Percentiles rank a stretch among this genome's conserved stretches.
phyloP scores from a whole-genome alignment of 192 early-diverging fungal genomes.

The Phycomyces nitens region DNA sequence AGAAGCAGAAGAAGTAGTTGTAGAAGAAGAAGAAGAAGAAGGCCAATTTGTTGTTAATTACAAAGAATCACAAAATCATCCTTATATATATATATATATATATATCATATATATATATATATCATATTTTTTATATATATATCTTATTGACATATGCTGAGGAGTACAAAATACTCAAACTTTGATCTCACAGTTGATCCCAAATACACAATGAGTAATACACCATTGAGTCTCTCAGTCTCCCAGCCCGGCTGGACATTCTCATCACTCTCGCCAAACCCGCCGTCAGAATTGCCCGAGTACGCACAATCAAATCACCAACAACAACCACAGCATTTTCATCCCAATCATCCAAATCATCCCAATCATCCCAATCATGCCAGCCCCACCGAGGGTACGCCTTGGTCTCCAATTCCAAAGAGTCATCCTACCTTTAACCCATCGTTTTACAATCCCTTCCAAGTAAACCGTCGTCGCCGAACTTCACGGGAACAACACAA shows the following conservation, averaged over 20 bases:
- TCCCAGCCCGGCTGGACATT: neutral
- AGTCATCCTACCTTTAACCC: conserved; percentile 53
- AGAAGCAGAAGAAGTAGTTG: too few relatives aligned
- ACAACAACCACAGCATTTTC: neutral
- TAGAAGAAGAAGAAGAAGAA: neutral
- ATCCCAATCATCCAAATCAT: neutral
- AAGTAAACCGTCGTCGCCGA: conserved; percentile 68
- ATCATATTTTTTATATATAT: too few relatives aligned
- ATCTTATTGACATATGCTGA: conserved; percentile 5
- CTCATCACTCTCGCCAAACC: neutral
- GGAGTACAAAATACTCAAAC: conserved; percentile 6
- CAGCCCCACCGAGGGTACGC: neutral
- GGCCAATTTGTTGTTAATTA: too few relatives aligned
- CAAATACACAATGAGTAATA: neutral
- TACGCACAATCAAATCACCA: conserved; percentile 5
- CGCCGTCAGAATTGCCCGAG: conserved; percentile 6
- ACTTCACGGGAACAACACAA: conserved; percentile 72
- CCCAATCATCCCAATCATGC: neutral
- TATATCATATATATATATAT: conserved; percentile 2
- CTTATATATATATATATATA: conserved; percentile 4
- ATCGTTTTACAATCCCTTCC: conserved; percentile 77
- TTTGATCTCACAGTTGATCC: conserved; percentile 2
- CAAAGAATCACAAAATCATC: neutral
- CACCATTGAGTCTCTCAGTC: neutral
- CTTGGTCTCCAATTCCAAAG: neutral